Conservation (phyloP, 2,329 filamentous ascomycete species). For the Aspergillus proliferans region DNA sequence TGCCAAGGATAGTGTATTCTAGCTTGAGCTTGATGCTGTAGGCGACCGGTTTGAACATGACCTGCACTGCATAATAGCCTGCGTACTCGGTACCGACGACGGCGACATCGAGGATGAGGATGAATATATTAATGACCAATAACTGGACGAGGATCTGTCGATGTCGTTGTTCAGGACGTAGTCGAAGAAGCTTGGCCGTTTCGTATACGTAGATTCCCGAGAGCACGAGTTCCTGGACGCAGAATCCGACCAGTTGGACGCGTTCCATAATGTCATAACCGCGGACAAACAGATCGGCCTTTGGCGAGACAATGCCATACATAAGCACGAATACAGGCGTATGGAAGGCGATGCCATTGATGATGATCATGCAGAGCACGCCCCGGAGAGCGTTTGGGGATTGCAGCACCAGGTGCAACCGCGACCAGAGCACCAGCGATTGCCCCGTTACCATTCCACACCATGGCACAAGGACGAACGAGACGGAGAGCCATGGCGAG, state of each 20-base stretch:
- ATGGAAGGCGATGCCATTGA: conserved; percentile 35
- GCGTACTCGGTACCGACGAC: conserved; percentile 37
- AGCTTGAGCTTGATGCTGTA: conserved; percentile 44
- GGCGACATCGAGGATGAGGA: conserved; percentile 42
- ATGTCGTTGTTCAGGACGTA: conserved; percentile 13
- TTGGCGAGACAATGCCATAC: conserved; percentile 26
- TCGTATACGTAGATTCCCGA: conserved; percentile 48
- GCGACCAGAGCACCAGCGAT: conserved; percentile 42
- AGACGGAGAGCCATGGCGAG: conserved; percentile 28
- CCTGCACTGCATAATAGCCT: conserved; percentile 34
- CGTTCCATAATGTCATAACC: conserved; percentile 44
- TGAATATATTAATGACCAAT: conserved; percentile 47
- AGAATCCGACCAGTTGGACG: conserved; percentile 49
- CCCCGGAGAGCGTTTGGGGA: conserved; percentile 28
- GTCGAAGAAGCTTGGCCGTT: conserved; percentile 29
- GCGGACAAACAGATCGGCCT: conserved; percentile 13
- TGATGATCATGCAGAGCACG: conserved; percentile 40
- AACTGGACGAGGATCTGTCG: conserved; percentile 32
- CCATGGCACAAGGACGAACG: conserved; percentile 36
- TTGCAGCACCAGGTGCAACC: conserved; percentile 39
- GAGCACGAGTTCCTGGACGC: conserved; percentile 48
- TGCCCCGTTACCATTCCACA: conserved; percentile 41
- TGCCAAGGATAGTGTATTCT: conserved; percentile 50
- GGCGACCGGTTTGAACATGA: conserved; percentile 33
- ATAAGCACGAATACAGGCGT: conserved; percentile 35